Base-by-base conservation (phyloP, 108 stramenopile genomes). In the Ochromonas danica region DNA sequence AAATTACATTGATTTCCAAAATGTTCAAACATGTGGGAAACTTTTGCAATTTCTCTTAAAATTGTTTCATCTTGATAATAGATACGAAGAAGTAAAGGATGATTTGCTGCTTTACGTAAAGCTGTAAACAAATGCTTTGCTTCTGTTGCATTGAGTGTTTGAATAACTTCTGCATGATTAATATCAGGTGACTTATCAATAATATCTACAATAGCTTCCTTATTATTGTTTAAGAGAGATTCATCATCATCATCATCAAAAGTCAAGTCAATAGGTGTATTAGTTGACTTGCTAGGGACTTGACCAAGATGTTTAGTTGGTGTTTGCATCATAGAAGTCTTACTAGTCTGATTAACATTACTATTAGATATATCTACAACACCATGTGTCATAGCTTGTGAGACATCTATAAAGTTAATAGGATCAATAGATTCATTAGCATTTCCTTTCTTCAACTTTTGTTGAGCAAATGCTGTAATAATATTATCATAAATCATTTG, bases 101-200 rank as follows among this genome's bases (percentile, higher is more conserved):
- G 97, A 81, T 98, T 95, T 0, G 97, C 97, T 2, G 91, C 95
- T 85, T 98, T 98, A 40, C 97, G 90, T 1, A 96, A 90, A 61
- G 91, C 86, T 17, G 97, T 94, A 84, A 97, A 97, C n/a, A 97
- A 78, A 75, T 95, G 91, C 40, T 75, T 85, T 14, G 82, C 80
- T 40, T 85, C 87, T 3, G 72, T 31, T 40, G 38, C 45, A 51
- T 51, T 51, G 6, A 51, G 22, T 51, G 6, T 51, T 14, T 22
- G 45, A 22, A 51, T 14, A 14, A 51, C 45, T 51, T 51, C 45
- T 14, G 6, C 45, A 6, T 51, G 45, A 51, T 51, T 51, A 51
- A 51, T 51, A 6, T 51, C 22, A 14, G 6, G 14, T 14, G 6
- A 22, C 6, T 6, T 14, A 14, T 6, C 6, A 22, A 51, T 51